Evolutionary conservation across 129 eudicot genomes (phyloP).

Genomic region (Artemisia tridentata): DNA sequence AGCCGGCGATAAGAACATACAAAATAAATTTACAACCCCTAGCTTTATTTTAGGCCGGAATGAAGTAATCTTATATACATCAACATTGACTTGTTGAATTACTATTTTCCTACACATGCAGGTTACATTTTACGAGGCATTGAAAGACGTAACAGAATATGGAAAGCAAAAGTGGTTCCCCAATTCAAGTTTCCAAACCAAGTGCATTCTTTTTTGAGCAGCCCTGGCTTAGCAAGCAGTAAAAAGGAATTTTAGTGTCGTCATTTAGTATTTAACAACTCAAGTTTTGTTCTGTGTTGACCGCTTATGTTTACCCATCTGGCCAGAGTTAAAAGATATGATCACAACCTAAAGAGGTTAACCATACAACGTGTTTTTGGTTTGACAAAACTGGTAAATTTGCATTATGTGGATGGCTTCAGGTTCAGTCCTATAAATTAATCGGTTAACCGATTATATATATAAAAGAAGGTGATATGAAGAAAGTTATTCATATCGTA

Average conservation of each 20-base stretch:
- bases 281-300: neutral
- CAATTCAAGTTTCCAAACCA: conserved; percentile 41
- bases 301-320: neutral
- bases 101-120: conserved; percentile 24
- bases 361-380: neutral
- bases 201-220: neutral
- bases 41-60: neutral
- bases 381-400: neutral
- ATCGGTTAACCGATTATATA: neutral
- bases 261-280: neutral
- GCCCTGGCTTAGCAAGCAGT: neutral
- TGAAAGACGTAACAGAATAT: conserved; percentile 64
- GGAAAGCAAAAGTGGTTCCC: conserved; percentile 62
- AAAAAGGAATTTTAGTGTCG: neutral
- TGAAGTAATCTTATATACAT: neutral
- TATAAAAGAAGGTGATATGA: no score
- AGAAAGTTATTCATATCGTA: no score
- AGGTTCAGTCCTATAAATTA: neutral
- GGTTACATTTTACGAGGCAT: conserved; percentile 88
- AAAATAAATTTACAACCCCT: neutral
- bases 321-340: neutral
- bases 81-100: neutral
- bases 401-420: neutral
- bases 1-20: neutral
- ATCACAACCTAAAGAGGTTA: neutral